Percentiles rank a stretch among this genome's conserved stretches.
Conservation (phyloP, 352 stramenopile genomes). For the Pythium oligandrum region DNA sequence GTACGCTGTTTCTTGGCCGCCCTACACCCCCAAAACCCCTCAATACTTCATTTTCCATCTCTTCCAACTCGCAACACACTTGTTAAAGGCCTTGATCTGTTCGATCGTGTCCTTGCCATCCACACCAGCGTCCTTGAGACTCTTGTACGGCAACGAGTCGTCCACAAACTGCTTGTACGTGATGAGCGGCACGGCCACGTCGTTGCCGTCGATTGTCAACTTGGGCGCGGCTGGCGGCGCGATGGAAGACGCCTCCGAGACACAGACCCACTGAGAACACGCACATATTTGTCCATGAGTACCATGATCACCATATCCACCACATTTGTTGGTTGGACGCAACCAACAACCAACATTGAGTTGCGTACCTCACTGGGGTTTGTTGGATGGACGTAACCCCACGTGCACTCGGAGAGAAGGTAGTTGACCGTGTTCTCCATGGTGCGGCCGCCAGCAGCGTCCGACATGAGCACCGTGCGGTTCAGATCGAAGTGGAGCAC, state of each 20-base stretch:
- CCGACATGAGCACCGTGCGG: constrained; percentile 87
- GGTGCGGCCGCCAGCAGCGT: constrained; percentile 78
- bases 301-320: too few relatives aligned
- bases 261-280: constrained; percentile 42
- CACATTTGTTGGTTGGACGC: too few relatives aligned
- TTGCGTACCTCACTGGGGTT: constrained; percentile 1
- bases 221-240: constrained; percentile 19
- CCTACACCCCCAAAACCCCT: not conserved
- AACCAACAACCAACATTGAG: too few relatives aligned
- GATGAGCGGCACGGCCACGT: constrained; percentile 23
- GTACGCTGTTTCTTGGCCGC: constrained; percentile 75
- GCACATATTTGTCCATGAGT: too few relatives aligned
- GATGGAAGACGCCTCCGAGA: constrained; percentile 49
- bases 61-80: constrained; percentile 3
- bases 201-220: too few relatives aligned
- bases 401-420: constrained; percentile 77
- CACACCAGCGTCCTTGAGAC: constrained; percentile 16
- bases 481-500: constrained; percentile 89
- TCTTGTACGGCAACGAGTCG: constrained; percentile 62
- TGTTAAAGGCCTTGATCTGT: constrained; percentile 69
- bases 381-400: constrained; percentile 45
- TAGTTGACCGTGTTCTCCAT: constrained; percentile 89
- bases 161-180: constrained; percentile 87
- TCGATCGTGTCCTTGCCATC: constrained; percentile 24
- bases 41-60: too few relatives aligned